These are phyloP conservation scores for Aspergillus amoenus DNA, from an alignment of 2,329 filamentous ascomycete species.

Conservation along the genomic window DNA sequence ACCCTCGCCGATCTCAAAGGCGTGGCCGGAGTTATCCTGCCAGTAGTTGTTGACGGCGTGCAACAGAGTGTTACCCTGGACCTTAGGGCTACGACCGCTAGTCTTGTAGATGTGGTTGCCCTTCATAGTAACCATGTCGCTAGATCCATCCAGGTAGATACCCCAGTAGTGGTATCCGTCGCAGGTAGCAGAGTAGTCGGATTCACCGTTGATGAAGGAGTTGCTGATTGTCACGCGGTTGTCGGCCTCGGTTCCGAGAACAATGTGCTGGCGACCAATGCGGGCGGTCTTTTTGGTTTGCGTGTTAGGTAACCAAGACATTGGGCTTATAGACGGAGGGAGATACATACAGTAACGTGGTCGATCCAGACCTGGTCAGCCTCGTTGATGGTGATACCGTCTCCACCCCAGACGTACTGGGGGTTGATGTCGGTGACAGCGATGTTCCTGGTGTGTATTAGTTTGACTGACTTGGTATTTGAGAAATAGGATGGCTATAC, in stretches of 20 bases:
- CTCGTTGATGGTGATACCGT: constrained; percentile 55
- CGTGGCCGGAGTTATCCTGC: constrained; percentile 56
- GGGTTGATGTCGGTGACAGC: constrained; percentile 52
- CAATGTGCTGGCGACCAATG: constrained; percentile 61
- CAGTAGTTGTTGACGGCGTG: constrained; percentile 64
- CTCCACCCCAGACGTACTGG: constrained; percentile 60
- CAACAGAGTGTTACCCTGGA: constrained; percentile 55
- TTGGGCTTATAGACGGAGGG: background rate
- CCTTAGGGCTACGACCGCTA: constrained; percentile 52
- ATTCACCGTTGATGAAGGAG: constrained; percentile 57
- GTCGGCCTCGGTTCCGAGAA: constrained; percentile 55
- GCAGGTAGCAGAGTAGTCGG: constrained; percentile 57
- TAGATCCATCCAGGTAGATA: constrained; percentile 57
- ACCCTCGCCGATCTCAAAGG: constrained; percentile 54
- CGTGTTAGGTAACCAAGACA: background rate
- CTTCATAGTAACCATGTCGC: constrained; percentile 59
- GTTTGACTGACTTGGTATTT: background rate
- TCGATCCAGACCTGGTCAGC: constrained; percentile 50
- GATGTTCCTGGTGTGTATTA: constrained; percentile 14
- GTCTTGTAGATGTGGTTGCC: constrained; percentile 62
- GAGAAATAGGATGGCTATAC: background rate
- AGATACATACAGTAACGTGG: constrained; percentile 43
- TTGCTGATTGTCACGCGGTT: constrained; percentile 62
- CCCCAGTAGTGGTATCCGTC: constrained; percentile 62
- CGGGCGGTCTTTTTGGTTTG: constrained; percentile 47